Base-by-base conservation (phyloP, 2,329 filamentous ascomycete genomes). In the Sporothrix luriei region DNA sequence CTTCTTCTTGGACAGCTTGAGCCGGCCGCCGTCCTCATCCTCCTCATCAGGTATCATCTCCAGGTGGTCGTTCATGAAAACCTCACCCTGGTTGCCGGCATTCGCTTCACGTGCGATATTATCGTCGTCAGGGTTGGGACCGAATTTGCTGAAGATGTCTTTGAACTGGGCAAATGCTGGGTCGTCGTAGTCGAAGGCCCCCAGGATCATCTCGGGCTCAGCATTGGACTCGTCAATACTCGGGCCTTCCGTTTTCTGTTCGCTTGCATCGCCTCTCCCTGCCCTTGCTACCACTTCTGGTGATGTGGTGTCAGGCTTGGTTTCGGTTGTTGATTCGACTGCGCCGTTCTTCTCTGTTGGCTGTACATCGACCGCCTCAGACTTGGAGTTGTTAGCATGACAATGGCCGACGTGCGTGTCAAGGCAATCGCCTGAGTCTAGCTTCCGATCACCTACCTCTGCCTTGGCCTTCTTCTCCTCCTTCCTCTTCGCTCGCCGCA, bases 401-500 rank as follows among this genome's bases (percentile, higher is more conserved):
- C 16, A 14, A 9, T 16, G 3, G 16, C 14, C 52, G 6, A 54
- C 0, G 13, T 26, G 21, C 21, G 6, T n/a, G 48, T 21, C 19
- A n/a, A n/a, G 9, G 48, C 48, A n/a, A 9, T n/a, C 3, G 33
- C 38, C 46, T 33, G 21, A 29, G 21, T 49, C 76, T 62, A 16
- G 38, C 16, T 13, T 3, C 21, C 57, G 9, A 0, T 9, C 1
- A 19, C 57, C n/a, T 68, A 87, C 87, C 75, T 88, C 82, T 78
- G 86, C 82, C 67, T 85, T 81, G 74, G 87, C 80, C 76, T 89
- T 89, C 82, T 96, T 96, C 78, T 92, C 88, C 76, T 93, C 91
- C 89, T 97, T 97, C 87, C 95, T 97, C 84, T 94, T 94, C 64
- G 93, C 91, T 79, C 94, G 89, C 79, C 93, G 88, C 84, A 94